phyloP scores from a whole-genome alignment of 371 early-diverging fungal species.

The Thermomucor indicae-seudaticae region DNA sequence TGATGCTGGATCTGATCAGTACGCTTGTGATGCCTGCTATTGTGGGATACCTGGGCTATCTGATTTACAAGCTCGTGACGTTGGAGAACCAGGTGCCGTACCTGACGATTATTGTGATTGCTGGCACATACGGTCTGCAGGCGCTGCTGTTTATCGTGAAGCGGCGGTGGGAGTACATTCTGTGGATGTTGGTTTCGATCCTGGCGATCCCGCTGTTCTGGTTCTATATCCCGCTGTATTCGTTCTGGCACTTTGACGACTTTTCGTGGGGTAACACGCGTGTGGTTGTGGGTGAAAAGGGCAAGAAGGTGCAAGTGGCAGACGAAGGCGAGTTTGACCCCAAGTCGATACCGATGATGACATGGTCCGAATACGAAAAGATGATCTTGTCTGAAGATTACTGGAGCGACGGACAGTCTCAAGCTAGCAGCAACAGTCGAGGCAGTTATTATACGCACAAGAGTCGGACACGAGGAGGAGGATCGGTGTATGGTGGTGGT shows the following conservation, averaged over 20 bases:
- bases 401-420: conserved; percentile 35
- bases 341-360: conserved; percentile 61
- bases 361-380: conserved; percentile 88
- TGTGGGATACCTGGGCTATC: conserved; percentile 77
- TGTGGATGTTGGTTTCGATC: conserved; percentile 93
- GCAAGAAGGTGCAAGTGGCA: conserved; percentile 56
- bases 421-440: conserved; percentile 24
- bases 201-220: conserved; percentile 81
- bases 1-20: conserved; percentile 89
- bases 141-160: conserved; percentile 81
- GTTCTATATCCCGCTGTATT: conserved; percentile 79
- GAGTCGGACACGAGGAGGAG: conserved; percentile 4
- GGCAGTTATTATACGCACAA: conserved; percentile 20
- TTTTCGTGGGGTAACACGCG: conserved; percentile 98
- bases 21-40: conserved; percentile 94
- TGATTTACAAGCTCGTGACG: conserved; percentile 59
- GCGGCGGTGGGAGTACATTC: conserved; percentile 87
- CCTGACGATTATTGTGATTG: conserved; percentile 63
- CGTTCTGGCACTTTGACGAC: conserved; percentile 98
- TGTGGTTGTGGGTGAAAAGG: conserved; percentile 74
- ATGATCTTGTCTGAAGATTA: conserved; percentile 56
- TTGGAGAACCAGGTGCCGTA: conserved; percentile 36
- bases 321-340: conserved; percentile 56
- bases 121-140: conserved; percentile 80
- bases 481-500: neutral